Base-by-base conservation (phyloP, 2,329 filamentous ascomycete genomes). In the Neophaeococcomyces mojaviensis region DNA sequence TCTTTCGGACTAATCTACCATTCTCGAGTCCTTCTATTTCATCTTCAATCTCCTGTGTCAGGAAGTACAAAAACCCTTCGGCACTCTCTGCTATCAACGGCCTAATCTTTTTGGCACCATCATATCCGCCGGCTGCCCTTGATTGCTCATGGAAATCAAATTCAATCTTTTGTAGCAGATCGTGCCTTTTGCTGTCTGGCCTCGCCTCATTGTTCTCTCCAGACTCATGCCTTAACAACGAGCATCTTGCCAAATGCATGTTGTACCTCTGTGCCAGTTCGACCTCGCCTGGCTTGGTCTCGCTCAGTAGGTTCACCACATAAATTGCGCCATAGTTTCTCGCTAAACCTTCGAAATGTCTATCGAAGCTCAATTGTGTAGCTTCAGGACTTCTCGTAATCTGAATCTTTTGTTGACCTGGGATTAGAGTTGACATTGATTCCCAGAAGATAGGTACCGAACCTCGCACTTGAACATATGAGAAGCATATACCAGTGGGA, bases 401-500 rank as follows among this genome's bases (percentile, higher is more conserved):
- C 32, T 84, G 82, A 36, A 98, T 95, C 62, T 97, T 97, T 62
- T 97, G 92, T 58, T 96, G 88, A 2, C 86, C 87, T 0, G 92
- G 90, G 30, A 95, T 75, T 26, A 97, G 75, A 16, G 89, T 89
- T 9, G 88, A 81, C 22, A 84, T 78, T 64, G 97, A 92, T 64
- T 98, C 92, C 92, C 92, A 98, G 64, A 98, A 98, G 2, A 97
- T 76, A 1, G 92, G 92, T 6, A 98, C 87, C 5, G 89, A 96
- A 31, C 92, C 92, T 57, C 92, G 79, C 20, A 94, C 79, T 65
- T 98, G 92, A 2, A 83, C 87, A 64, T 96, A 98, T 0, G 92
- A 97, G 62, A 97, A 97, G 46, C 88, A 80, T 5, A 88, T 78
- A 1, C 72, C 73, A 1, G 80, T 78, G 1, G 86, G 85, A 56